phyloP scores from a whole-genome alignment of 805 yeast species.

The Starmerella cellae region DNA sequence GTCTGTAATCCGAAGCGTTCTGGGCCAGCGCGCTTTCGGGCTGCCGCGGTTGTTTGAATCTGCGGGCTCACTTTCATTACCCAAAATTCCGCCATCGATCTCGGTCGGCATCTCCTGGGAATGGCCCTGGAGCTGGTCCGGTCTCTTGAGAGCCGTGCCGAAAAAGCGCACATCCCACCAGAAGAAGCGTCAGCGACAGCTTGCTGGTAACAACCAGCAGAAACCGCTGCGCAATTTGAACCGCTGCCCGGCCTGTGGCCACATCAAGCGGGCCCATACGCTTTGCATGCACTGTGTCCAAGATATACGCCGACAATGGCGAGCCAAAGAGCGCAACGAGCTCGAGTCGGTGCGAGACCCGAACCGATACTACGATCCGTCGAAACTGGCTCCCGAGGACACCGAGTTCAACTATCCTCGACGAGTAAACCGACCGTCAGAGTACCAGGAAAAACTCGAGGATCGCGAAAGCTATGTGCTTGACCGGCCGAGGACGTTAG shows the following conservation, averaged over 20 bases:
- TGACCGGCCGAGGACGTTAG: conserved; percentile 22
- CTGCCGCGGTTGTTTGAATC: background rate
- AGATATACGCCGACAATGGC: conserved; percentile 68
- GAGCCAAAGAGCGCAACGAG: conserved; percentile 23
- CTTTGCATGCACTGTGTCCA: conserved; percentile 86
- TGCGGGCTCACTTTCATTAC: background rate
- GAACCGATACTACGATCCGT: conserved; percentile 21
- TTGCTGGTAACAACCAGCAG: conserved; percentile 70
- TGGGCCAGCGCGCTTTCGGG: conserved; percentile 3
- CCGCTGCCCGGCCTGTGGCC: conserved; percentile 93
- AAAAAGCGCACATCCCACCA: conserved; percentile 83
- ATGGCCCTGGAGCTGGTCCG: conserved; percentile 16
- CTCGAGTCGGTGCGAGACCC: conserved; percentile 16
- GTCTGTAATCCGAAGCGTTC: conserved; percentile 12
- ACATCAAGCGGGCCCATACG: conserved; percentile 76
- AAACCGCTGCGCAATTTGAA: conserved; percentile 63
- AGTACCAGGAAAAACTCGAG: conserved; percentile 34
- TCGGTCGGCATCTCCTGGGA: conserved; percentile 6
- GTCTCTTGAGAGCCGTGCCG: conserved; percentile 63
- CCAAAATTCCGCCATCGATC: background rate
- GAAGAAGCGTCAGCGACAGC: conserved; percentile 70
- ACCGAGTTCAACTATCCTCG: conserved; percentile 22
- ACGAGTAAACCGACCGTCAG: conserved; percentile 24
- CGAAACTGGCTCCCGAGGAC: conserved; percentile 15
- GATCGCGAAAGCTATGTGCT: conserved; percentile 44